These are phyloP conservation scores for Colletotrichum sp. DNA, from an alignment of 2,329 filamentous ascomycete genomes.

Conservation along the genomic window DNA sequence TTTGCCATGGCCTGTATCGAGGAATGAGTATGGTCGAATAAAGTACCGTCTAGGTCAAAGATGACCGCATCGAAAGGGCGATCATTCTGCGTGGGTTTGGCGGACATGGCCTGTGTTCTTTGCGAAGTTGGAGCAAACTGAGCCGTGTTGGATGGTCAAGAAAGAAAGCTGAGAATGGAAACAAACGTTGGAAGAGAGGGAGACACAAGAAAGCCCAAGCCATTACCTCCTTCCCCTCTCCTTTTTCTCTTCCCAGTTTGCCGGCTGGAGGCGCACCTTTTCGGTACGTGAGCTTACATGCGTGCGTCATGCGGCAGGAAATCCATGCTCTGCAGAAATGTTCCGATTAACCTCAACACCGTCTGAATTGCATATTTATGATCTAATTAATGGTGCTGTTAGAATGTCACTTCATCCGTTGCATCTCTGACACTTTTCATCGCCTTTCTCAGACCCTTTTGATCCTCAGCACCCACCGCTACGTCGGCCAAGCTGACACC, in stretches of 20 bases:
- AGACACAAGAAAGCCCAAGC: too few species aligned
- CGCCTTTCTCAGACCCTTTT: constrained; percentile 21
- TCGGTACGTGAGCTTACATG: background rate
- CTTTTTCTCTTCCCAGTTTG: too few species aligned
- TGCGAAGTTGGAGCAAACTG: background rate
- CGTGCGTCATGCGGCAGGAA: background rate
- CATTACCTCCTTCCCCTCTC: too few species aligned
- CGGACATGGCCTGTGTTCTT: background rate
- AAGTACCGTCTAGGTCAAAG: background rate
- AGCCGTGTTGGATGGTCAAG: background rate
- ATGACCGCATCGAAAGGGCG: background rate
- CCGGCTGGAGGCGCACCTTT: background rate
- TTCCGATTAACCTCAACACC: background rate
- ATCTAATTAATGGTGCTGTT: background rate
- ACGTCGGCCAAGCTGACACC: constrained; percentile 33
- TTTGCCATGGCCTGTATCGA: background rate
- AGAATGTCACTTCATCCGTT: constrained; percentile 35
- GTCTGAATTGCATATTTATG: background rate
- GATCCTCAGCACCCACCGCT: constrained; percentile 32
- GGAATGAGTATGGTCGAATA: background rate
- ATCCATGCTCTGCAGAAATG: background rate
- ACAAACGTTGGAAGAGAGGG: too few species aligned
- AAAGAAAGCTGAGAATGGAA: too few species aligned
- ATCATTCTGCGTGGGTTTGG: background rate
- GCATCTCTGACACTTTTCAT: constrained; percentile 29